phyloP scores from a whole-genome alignment of 306 rosid species.

The Ormosia emarginata region DNA sequence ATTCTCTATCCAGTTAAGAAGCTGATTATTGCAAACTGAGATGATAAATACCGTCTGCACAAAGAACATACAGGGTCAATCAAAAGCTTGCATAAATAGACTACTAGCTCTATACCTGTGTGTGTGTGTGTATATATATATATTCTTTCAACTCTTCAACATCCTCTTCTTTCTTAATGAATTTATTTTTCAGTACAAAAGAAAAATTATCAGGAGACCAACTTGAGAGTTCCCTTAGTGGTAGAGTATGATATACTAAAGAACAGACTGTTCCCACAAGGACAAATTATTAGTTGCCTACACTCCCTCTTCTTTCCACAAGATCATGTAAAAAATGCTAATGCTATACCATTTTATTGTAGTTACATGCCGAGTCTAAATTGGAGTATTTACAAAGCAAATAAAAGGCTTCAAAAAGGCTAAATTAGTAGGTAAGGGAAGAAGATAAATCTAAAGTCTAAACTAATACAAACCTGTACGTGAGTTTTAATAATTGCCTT shows the following conservation, averaged over 20 bases:
- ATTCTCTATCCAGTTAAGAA: slow-evolving; percentile 91
- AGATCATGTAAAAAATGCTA: background rate
- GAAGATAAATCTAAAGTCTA: background rate
- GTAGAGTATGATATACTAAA: background rate
- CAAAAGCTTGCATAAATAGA: background rate
- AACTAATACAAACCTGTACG: slow-evolving; percentile 68
- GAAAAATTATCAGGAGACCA: background rate
- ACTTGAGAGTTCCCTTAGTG: background rate
- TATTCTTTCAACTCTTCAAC: background rate
- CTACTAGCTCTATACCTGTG: background rate
- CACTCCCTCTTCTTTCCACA: background rate
- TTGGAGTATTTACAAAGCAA: background rate
- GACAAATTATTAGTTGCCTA: background rate
- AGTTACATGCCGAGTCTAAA: background rate
- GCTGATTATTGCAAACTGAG: slow-evolving; percentile 95
- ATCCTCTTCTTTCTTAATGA: background rate
- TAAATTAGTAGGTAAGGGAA: background rate
- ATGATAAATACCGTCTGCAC: slow-evolving; percentile 82
- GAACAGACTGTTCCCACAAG: background rate
- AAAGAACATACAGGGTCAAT: background rate
- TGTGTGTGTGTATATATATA: too few species aligned
- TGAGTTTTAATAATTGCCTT: slow-evolving; percentile 95
- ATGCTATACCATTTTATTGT: background rate
- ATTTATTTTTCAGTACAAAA: background rate
- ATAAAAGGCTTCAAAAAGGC: background rate